Conservation (phyloP, 1,284 basidiomycete species). For the Ceratobasidium sp. region DNA sequence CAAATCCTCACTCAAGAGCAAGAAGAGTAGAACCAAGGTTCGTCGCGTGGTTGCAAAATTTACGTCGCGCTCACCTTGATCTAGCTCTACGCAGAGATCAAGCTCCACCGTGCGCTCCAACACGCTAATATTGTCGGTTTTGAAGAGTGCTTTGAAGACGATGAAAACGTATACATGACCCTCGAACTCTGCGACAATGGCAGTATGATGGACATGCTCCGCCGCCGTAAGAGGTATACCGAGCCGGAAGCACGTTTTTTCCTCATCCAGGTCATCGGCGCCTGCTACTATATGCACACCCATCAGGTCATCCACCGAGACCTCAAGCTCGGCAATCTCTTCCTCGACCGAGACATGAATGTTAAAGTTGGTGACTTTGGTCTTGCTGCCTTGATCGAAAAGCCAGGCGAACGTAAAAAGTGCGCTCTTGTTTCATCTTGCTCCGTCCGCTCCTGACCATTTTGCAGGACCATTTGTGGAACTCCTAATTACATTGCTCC, state of each 20-base stretch:
- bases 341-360: conserved; percentile 93
- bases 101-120: conserved; percentile 91
- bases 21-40: conserved; percentile 94
- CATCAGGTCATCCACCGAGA: conserved; percentile 97
- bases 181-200: conserved; percentile 94
- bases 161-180: conserved; percentile 96
- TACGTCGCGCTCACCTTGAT: conserved; percentile 49
- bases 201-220: conserved; percentile 89
- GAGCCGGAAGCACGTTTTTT: conserved; percentile 95
- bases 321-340: conserved; percentile 95
- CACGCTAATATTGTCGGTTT: conserved; percentile 96
- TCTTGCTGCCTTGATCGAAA: conserved; percentile 95
- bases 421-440: conserved; percentile 53
- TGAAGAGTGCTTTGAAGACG: conserved; percentile 95
- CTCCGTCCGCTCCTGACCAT: background rate
- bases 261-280: conserved; percentile 94
- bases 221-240: conserved; percentile 87
- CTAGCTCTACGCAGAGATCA: conserved; percentile 97
- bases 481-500: conserved; percentile 99
- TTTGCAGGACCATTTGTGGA: conserved; percentile 87
- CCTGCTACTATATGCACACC: conserved; percentile 96
- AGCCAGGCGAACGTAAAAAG: conserved; percentile 96
- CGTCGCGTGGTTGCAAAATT: conserved; percentile 49
- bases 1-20: conserved; percentile 85
- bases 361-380: conserved; percentile 99